Conservation (phyloP, 805 yeast species). For the Suhomyces prunicola region DNA sequence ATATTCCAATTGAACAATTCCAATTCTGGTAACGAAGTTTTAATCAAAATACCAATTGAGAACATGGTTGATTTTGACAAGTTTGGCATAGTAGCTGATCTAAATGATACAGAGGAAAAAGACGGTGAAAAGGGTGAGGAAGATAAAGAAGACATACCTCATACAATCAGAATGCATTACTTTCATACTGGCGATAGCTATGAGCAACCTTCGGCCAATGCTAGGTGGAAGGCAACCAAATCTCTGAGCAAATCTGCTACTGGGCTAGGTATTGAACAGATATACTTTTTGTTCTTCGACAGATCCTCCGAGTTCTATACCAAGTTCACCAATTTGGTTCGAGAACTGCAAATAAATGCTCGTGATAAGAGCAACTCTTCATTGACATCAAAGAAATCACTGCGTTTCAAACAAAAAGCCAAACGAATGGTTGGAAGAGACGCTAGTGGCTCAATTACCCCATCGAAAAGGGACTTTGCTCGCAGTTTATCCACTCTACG, state of each 20-base stretch:
- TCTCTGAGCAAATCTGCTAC: not conserved
- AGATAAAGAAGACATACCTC: constrained; percentile 39
- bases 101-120: constrained; percentile 6
- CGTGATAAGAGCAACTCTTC: constrained; percentile 4
- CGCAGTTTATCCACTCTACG: constrained; percentile 17
- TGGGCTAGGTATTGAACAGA: constrained; percentile 49
- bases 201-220: not conserved
- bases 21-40: constrained; percentile 68
- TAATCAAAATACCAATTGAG: constrained; percentile 70
- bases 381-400: not conserved
- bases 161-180: constrained; percentile 55
- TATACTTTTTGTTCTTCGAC: constrained; percentile 64
- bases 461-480: not conserved
- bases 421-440: constrained; percentile 6
- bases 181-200: constrained; percentile 19
- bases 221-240: constrained; percentile 3
- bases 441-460: not conserved
- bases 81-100: constrained; percentile 42
- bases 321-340: constrained; percentile 32
- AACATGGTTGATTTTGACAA: constrained; percentile 63
- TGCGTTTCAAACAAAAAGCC: constrained; percentile 7
- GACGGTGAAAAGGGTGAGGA: constrained; percentile 3
- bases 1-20: constrained; percentile 62
- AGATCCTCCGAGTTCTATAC: constrained; percentile 43
- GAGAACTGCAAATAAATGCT: constrained; percentile 7